phyloP scores from a whole-genome alignment of 371 early-diverging fungal species.

The Blastocladiella emersonii region DNA sequence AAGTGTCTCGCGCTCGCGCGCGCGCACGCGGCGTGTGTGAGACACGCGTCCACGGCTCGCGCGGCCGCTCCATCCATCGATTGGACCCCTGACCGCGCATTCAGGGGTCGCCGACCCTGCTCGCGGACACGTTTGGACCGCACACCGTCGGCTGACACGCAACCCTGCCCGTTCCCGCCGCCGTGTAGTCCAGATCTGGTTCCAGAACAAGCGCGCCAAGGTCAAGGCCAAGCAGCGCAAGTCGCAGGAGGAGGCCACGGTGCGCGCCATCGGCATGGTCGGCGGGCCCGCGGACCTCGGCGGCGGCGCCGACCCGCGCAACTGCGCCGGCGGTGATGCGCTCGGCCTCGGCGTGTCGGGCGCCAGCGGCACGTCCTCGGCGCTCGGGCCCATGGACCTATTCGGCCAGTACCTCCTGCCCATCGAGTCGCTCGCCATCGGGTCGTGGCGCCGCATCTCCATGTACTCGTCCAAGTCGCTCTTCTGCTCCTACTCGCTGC shows the following conservation, averaged over 20 bases:
- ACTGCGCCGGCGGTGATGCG: slow-evolving; percentile 8
- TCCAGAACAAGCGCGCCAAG: slow-evolving; percentile 96
- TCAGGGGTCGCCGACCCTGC: no score
- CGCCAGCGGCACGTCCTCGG: slow-evolving; percentile 16
- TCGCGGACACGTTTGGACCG: no score
- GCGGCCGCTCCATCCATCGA: no score
- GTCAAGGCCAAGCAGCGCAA: slow-evolving; percentile 54
- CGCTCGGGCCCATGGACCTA: slow-evolving; percentile 17
- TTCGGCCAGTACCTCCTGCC: slow-evolving; percentile 19
- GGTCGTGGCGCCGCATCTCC: slow-evolving; percentile 58
- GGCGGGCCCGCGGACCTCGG: no score
- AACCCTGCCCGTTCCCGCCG: no score
- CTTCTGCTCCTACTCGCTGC: slow-evolving; percentile 21
- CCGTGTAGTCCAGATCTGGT: slow-evolving; percentile 99
- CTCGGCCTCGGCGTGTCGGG: slow-evolving; percentile 11
- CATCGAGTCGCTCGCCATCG: slow-evolving; percentile 43
- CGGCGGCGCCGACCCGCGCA: not conserved
- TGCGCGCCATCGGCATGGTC: not conserved
- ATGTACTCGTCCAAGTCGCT: not conserved
- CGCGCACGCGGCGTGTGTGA: no score
- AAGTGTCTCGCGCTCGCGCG: no score
- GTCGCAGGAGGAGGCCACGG: slow-evolving; percentile 29
- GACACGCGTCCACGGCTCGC: no score
- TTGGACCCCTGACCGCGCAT: no score
- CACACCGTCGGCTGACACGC: no score